A percentile compares a stretch with the other conserved stretches of the same genome.
phyloP scores from a whole-genome alignment of 2,329 filamentous ascomycete genomes.

The Neopestalotiopsis sp. region DNA sequence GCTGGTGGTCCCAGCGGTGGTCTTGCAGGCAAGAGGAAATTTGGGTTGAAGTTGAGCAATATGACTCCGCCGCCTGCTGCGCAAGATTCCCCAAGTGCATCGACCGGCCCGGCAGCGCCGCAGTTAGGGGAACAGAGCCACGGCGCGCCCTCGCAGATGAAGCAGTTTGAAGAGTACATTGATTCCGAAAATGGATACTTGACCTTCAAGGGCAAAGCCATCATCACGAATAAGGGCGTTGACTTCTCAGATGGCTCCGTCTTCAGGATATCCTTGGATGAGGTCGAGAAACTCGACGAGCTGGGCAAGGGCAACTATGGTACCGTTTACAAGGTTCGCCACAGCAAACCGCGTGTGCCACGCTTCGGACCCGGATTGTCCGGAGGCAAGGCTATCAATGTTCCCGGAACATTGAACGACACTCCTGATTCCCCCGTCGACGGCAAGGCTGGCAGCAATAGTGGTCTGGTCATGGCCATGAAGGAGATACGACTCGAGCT shows the following conservation, averaged over 20 bases:
- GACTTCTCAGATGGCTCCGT: conserved; percentile 89
- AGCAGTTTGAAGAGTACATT: conserved; percentile 77
- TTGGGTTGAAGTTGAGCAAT: conserved; percentile 66
- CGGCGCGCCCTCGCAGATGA: conserved; percentile 54
- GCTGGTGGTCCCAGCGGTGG: conserved; percentile 29
- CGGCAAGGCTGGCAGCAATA: conserved; percentile 50
- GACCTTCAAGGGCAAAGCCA: conserved; percentile 90
- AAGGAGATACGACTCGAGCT: conserved; percentile 96
- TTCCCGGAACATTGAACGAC: conserved; percentile 43
- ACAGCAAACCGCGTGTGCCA: conserved; percentile 69
- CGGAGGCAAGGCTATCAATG: conserved; percentile 48
- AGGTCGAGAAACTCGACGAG: conserved; percentile 91
- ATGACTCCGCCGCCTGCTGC: conserved; percentile 40
- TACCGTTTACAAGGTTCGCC: conserved; percentile 94
- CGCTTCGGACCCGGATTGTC: conserved; percentile 65
- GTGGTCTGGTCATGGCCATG: conserved; percentile 95
- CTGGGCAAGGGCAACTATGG: conserved; percentile 98
- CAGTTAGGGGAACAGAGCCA: conserved; percentile 36
- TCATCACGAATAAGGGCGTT: conserved; percentile 87
- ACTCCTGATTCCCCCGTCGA: conserved; percentile 33
- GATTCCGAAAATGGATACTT: conserved; percentile 91
- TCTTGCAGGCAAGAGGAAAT: conserved; percentile 70
- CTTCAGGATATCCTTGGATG: conserved; percentile 91
- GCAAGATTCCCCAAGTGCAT: conserved; percentile 6
- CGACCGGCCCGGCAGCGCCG: conserved; percentile 22